Evolutionary conservation across 2,329 filamentous ascomycete species (phyloP), one percentile per base, ranked within the genome.

Genomic region (Phyllosticta citribraziliensis): DNA sequence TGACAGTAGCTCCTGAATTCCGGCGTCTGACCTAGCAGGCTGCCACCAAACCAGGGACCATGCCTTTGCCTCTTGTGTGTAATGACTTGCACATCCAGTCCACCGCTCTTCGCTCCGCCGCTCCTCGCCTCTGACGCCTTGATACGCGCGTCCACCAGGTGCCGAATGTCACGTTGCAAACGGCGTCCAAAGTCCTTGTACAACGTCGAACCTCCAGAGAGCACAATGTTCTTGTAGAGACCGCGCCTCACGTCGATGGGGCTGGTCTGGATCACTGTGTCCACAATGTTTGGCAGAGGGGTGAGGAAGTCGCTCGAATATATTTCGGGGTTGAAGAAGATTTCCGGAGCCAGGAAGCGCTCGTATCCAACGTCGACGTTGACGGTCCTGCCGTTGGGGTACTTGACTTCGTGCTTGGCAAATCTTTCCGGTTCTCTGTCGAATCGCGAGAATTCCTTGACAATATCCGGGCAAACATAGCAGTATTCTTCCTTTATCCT

Each of bases 281-380:
- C 94, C 64, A 99, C 95, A 57, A 99, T 94, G 57, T 84, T 89
- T 24, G 94, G 94, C 9, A 99, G 84, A 14, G 94, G 94, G 12
- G 94, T 99, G 66, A 99, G 80, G 80, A 99, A 99, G 74, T 99
- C 94, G 67, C 93, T 97, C 64, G 91, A 96, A 82, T 97, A 97
- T 70, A 99, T 99, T 79, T 99, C 94, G 30, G 94, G 94, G 78
- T 99, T 99, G 85, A 99, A 99, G 79, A 99, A 99, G 72, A 99
- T 99, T 76, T 99, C 94, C 24, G 95, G 95, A 2, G 94, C 94
- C 63, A 99, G 82, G 82, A 99, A 99, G 35, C 94, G 89, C 76
- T 99, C 94, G 78, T 97, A 99, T 58, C 94, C 94, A 58, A 99
- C 89, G 70, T 99, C 95, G 55, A 99, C 91, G 1, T 81, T 84